phyloP scores from a whole-genome alignment of 164 flowering plant species.

The Annona squamosa region DNA sequence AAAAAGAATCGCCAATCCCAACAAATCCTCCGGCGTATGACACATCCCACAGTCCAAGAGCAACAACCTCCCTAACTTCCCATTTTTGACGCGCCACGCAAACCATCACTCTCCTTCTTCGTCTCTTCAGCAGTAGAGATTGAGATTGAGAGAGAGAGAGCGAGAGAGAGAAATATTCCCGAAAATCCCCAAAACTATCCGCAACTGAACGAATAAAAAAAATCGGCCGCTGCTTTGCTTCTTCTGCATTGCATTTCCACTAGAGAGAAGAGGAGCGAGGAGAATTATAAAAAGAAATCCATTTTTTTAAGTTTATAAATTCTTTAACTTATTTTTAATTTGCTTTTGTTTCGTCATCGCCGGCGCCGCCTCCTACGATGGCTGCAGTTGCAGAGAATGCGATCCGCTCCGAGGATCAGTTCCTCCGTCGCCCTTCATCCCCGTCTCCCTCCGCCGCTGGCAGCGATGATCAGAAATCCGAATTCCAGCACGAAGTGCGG shows the following conservation, averaged over 20 bases:
- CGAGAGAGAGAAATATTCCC: background rate
- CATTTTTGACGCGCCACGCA: slow-evolving; percentile 5
- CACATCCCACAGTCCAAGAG: background rate
- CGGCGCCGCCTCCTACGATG: slow-evolving; percentile 4
- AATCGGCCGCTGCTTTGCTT: background rate
- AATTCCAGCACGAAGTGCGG: slow-evolving; percentile 43
- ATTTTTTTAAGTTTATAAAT: background rate
- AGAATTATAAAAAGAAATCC: background rate
- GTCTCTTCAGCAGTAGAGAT: background rate
- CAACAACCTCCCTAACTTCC: slow-evolving; percentile 5
- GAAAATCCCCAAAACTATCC: background rate
- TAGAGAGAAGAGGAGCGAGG: background rate
- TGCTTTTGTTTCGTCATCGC: background rate
- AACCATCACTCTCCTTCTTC: background rate
- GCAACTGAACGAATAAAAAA: background rate
- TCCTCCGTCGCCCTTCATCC: slow-evolving; percentile 3
- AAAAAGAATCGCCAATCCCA: slow-evolving; percentile 4
- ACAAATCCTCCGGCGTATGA: slow-evolving; percentile 7
- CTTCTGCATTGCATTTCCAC: background rate
- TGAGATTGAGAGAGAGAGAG: background rate
- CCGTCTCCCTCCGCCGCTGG: background rate
- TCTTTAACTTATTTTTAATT: background rate
- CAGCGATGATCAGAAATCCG: slow-evolving; percentile 18
- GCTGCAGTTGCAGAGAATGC: slow-evolving; percentile 30
- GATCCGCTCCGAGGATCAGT: slow-evolving; percentile 17